These are phyloP conservation scores for Metroxylon sagu DNA, from an alignment of 176 grass and related monocot genomes.

Conservation along the genomic window DNA sequence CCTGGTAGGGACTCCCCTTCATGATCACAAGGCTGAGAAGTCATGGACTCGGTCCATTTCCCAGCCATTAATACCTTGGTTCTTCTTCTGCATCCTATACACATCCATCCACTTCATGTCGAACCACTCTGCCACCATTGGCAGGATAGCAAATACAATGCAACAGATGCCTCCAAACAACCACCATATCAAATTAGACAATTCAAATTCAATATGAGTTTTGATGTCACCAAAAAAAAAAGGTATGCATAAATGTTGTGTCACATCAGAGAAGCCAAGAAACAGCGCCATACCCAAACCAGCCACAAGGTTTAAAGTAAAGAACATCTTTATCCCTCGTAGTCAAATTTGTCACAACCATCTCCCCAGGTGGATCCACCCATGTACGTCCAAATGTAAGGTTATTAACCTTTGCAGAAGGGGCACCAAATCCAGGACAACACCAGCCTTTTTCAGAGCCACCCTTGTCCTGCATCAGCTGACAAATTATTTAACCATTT, in stretches of 20 bases:
- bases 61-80: constrained; percentile 85
- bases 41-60: constrained; percentile 83
- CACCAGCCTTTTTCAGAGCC: constrained; percentile 69
- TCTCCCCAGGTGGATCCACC: constrained; percentile 73
- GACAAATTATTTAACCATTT: not conserved
- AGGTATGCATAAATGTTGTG: too few relatives aligned
- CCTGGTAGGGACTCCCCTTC: constrained; percentile 92
- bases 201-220: too few relatives aligned
- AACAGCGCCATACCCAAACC: constrained; percentile 64
- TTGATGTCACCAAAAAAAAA: too few relatives aligned
- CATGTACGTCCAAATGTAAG: constrained; percentile 95
- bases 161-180: too few relatives aligned
- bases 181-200: too few relatives aligned
- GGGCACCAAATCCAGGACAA: constrained; percentile 76
- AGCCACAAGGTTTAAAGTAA: constrained; percentile 86
- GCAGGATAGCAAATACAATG: not conserved
- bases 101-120: constrained; percentile 92
- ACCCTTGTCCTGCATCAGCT: constrained; percentile 50
- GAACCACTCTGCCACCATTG: constrained; percentile 50
- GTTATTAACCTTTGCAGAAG: constrained; percentile 75
- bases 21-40: constrained; percentile 78
- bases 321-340: constrained; percentile 89
- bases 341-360: constrained; percentile 81
- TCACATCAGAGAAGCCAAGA: too few relatives aligned
- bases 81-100: constrained; percentile 86